Base-by-base conservation (phyloP, 345 rosid genomes). In the Adansonia digitata region DNA sequence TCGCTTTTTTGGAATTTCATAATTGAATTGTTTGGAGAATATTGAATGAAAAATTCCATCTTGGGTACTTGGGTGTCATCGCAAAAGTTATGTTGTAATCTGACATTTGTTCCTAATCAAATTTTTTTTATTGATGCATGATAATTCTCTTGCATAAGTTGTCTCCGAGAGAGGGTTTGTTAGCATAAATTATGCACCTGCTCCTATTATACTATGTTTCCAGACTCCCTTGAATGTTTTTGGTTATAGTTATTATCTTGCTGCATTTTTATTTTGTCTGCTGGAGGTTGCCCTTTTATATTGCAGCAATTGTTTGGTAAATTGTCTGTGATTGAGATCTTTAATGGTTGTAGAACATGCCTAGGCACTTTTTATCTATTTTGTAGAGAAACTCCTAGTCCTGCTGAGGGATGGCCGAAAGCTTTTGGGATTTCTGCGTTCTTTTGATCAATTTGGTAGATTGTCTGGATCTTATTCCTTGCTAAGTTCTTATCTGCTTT, bases 401-500 rank as follows among this genome's bases (percentile, higher is more conserved):
- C 79, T 92, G 80, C 87, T 94, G 64, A 85, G 98, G 70, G 98
- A 92, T 86, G 92, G 92, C 14, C 76, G 97, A 76, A 94, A 94
- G 84, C 92, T 94, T 68, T 68, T 94, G 85, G 98, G 98, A 62
- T 81, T 85, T 79, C 94, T 94, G 43, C 93, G 98, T 17, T 94
- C 98, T 37, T 94, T 94, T 82, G 98, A 94, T 76, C 98, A 94
- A 85, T 94, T 92, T 61, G 97, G 98, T 92, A 85, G 48, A 24
- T 56, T 3, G 24, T 71, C 22, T n/a, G 13, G n/a, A 37, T 63
- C 70, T 61, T 61, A 37, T 26, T 57, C 65, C n/a, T 56, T 56
- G 31, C 18, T 15, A 13, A 63, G 51, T 63, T 15, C 34, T 5
- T n/a, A 27, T 31, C 26, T 8, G 68, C 46, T 35, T 35, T 35